Base-by-base conservation (phyloP, 495 filamentous ascomycete genomes). In the Tuber aestivum region DNA sequence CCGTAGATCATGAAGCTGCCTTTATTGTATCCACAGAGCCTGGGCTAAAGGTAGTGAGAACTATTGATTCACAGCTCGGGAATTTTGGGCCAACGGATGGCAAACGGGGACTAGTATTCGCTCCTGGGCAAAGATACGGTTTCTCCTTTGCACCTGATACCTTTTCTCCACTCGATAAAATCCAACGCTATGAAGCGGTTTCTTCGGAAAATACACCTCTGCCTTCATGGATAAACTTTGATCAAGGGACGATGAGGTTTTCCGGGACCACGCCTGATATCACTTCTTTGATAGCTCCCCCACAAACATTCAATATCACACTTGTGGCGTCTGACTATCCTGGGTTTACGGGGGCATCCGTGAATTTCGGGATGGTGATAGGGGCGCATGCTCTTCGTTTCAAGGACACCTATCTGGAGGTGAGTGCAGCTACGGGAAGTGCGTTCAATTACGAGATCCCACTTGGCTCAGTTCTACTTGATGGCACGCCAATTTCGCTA, bases 191-290 rank as follows among this genome's bases (percentile, higher is more conserved):
- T 83, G 95, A 97, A 81, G 92, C 93, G 37, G 90, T 91, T 18
- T 91, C 92, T 50, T 84, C 83, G 4, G 90, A 94, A 76, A 92
- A 94, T 79, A 91, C 91, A 10, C 94, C 95, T 42, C 85, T 97
- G 56, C 94, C 94, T 45, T 92, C 94, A 7, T 97, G 94, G 94
- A 88, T 97, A 61, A 85, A 83, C 18, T 97, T 97, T 79, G 89
- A 97, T 80, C 78, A 87, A 2, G 76, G 81, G 3, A 84, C 78
- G 10, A 86, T 97, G 42, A 87, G 87, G 18, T 97, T 97, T 79
- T 89, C 88, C 9, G 94, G 94, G n/a, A 88, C 85, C 69, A 91
- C 91, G 6, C 94, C 93, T 8, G 83, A 89, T 21, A 84, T 87
- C 27, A 85, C 86, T 50, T 90, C 90, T 50, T 87, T 91, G 41